phyloP scores from a whole-genome alignment of 371 early-diverging fungal genomes.

The Mucor circinelloides region DNA sequence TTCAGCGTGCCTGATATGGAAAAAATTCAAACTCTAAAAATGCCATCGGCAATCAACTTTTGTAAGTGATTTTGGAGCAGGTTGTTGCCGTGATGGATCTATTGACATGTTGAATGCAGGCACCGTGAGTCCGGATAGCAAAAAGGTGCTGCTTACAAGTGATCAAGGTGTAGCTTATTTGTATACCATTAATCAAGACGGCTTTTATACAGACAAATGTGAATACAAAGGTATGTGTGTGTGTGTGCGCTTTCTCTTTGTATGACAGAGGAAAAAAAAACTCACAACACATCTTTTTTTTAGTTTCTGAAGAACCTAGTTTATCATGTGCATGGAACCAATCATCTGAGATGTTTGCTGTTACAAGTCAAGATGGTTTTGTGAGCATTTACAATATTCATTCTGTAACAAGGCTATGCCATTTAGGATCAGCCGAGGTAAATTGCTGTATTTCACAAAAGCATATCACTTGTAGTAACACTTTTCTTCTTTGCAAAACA shows the following conservation, averaged over 20 bases:
- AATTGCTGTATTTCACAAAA: too few relatives aligned
- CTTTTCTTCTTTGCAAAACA: too few relatives aligned
- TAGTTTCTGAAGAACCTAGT: slow-evolving; percentile 35
- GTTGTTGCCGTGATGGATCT: neutral
- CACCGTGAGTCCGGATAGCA: slow-evolving; percentile 80
- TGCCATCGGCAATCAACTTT: slow-evolving; percentile 83
- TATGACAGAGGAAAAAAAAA: too few relatives aligned
- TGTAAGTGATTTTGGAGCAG: slow-evolving; percentile 37
- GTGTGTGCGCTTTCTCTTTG: too few relatives aligned
- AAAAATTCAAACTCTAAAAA: slow-evolving; percentile 59
- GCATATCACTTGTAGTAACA: too few relatives aligned
- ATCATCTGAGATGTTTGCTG: slow-evolving; percentile 72
- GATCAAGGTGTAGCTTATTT: slow-evolving; percentile 82
- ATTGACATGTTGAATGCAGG: slow-evolving; percentile 38
- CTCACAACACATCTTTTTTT: slow-evolving; percentile 1
- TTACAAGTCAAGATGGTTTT: slow-evolving; percentile 77
- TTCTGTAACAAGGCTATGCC: slow-evolving; percentile 52
- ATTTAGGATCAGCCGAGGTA: slow-evolving; percentile 25
- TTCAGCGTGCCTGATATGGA: slow-evolving; percentile 71
- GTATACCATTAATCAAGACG: slow-evolving; percentile 55
- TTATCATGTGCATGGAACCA: slow-evolving; percentile 76
- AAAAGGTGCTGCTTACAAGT: slow-evolving; percentile 80
- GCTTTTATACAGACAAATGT: slow-evolving; percentile 52
- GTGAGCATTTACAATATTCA: slow-evolving; percentile 71
- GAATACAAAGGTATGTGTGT: slow-evolving; percentile 35